Evolutionary conservation across 1,284 basidiomycete genomes (phyloP).

Genomic region (Malassezia yamatoensis): DNA sequence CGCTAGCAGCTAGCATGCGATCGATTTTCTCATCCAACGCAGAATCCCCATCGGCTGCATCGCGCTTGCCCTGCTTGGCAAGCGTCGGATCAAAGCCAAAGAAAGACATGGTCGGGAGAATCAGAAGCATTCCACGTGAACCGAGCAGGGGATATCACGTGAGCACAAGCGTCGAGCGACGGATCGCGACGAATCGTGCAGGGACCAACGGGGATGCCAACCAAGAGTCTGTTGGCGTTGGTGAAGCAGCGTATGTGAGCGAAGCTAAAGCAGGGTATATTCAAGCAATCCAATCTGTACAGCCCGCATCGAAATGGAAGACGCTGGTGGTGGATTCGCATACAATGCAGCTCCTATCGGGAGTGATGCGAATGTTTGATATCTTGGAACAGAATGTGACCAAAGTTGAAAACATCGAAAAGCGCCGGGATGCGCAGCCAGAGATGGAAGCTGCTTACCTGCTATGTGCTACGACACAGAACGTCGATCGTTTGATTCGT

Average conservation of each 20-base stretch:
- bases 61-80: conserved; percentile 16
- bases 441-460: conserved; percentile 56
- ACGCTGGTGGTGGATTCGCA: conserved; percentile 89
- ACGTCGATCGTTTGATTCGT: conserved; percentile 74
- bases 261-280: conserved; percentile 27
- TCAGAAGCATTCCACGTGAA: conserved; percentile 1
- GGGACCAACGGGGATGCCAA: conserved; percentile 17
- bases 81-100: conserved; percentile 46
- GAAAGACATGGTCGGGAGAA: conserved; percentile 36
- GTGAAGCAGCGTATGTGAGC: conserved; percentile 15
- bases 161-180: neutral
- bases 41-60: conserved; percentile 28
- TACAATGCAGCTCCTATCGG: conserved; percentile 70
- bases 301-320: conserved; percentile 62
- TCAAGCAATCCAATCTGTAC: conserved; percentile 39
- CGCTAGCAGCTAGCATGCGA: conserved; percentile 53
- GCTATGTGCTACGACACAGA: conserved; percentile 85
- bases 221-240: conserved; percentile 17
- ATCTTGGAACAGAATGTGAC: conserved; percentile 44
- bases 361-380: conserved; percentile 72
- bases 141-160: neutral
- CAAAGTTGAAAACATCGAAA: conserved; percentile 43
- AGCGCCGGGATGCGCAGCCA: conserved; percentile 27
- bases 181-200: conserved; percentile 3
- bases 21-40: conserved; percentile 46